These are phyloP conservation scores for Vickermania ingenoplastis DNA, from an alignment of 208 protist species.

Conservation along the genomic window DNA sequence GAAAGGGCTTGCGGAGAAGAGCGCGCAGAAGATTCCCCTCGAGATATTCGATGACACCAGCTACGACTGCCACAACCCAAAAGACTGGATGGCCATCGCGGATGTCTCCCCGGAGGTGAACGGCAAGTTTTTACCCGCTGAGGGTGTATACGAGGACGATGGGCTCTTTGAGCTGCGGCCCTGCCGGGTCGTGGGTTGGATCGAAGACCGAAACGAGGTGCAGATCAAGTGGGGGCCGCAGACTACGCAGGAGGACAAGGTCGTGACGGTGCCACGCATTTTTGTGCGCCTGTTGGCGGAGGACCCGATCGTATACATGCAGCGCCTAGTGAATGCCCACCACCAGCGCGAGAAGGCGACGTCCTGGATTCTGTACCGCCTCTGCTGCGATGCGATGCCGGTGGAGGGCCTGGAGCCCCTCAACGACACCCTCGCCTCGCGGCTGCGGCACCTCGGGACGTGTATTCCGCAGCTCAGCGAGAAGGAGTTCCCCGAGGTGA, in stretches of 20 bases:
- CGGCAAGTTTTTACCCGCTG: constrained; percentile 72
- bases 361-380: constrained; percentile 85
- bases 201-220: constrained; percentile 56
- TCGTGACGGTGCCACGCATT: constrained; percentile 58
- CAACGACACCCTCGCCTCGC: constrained; percentile 42
- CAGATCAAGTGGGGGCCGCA: constrained; percentile 55
- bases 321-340: constrained; percentile 74
- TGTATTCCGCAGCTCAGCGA: constrained; percentile 76
- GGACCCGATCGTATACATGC: constrained; percentile 84
- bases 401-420: constrained; percentile 56
- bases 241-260: neutral
- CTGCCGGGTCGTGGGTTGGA: constrained; percentile 81
- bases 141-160: constrained; percentile 35
- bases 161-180: constrained; percentile 48
- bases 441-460: constrained; percentile 68
- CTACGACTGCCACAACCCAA: constrained; percentile 86
- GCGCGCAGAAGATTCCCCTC: constrained; percentile 73
- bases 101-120: constrained; percentile 16
- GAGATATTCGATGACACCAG: constrained; percentile 95
- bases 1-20: constrained; percentile 46
- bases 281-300: constrained; percentile 84
- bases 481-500: constrained; percentile 61
- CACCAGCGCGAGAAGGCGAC: constrained; percentile 77
- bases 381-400: constrained; percentile 91
- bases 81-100: constrained; percentile 89